phyloP scores from a whole-genome alignment of 2,329 filamentous ascomycete genomes.

The Chrysoporthe puriensis region DNA sequence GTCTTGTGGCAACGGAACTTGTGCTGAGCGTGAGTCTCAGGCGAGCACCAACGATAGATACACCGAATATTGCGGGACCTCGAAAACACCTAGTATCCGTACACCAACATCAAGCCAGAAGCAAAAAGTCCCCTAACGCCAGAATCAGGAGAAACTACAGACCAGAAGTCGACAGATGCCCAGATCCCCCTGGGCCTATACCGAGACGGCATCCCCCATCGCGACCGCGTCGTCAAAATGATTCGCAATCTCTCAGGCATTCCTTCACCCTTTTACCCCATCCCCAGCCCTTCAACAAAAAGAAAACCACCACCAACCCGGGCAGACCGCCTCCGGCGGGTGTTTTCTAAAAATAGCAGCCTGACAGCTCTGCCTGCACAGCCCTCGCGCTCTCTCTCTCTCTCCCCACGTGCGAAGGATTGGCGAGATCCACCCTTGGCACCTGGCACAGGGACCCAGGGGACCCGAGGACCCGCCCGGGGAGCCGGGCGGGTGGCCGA shows the following conservation, averaged over 20 bases:
- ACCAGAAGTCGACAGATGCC: not conserved
- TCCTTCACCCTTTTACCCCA: not conserved
- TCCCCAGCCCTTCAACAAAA: not conserved
- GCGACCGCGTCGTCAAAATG: not conserved
- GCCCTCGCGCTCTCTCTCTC: not conserved
- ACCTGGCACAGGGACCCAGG: not conserved
- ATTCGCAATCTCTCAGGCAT: not conserved
- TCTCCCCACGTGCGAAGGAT: slow-evolving; percentile 7
- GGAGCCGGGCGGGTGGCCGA: not conserved
- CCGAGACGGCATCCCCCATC: not conserved
- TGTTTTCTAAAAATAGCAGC: slow-evolving; percentile 1
- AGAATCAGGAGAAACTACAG: not conserved
- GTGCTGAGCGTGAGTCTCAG: not conserved
- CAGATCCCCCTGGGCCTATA: not conserved
- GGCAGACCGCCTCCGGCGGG: slow-evolving; percentile 1
- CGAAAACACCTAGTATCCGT: not conserved
- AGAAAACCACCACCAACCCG: not conserved
- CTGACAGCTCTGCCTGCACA: not conserved
- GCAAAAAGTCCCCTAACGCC: not conserved
- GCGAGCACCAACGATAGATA: not conserved
- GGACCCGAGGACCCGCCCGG: not conserved
- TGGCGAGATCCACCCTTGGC: not conserved
- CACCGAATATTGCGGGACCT: not conserved
- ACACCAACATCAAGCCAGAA: not conserved
- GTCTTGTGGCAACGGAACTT: not conserved